Evolutionary conservation across 2,329 filamentous ascomycete species (phyloP).

Genomic region (Lecanicillium sp.): DNA sequence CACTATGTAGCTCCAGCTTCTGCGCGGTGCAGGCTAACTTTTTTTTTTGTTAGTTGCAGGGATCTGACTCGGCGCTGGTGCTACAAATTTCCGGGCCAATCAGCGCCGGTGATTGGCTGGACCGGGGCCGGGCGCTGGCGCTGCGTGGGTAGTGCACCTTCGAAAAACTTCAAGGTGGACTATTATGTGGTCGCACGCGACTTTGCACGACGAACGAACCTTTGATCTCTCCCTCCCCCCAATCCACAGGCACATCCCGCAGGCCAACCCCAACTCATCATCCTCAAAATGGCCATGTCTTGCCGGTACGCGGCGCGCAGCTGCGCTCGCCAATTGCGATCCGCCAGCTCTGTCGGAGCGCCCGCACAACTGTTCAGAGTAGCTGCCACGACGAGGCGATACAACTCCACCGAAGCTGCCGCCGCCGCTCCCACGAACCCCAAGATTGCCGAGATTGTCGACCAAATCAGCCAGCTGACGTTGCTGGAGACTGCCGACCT

Average conservation of each 20-base stretch:
- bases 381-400: slow-evolving; percentile 56
- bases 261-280: slow-evolving; percentile 18
- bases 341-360: slow-evolving; percentile 35
- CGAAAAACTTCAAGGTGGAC: slow-evolving; percentile 34
- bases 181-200: slow-evolving; percentile 17
- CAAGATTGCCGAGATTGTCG: slow-evolving; percentile 91
- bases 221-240: neutral
- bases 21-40: slow-evolving; percentile 5
- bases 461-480: slow-evolving; percentile 98
- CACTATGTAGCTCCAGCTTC: slow-evolving; percentile 2
- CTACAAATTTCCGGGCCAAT: slow-evolving; percentile 31
- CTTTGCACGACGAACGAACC: slow-evolving; percentile 5
- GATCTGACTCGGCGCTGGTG: slow-evolving; percentile 21
- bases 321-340: slow-evolving; percentile 56
- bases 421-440: slow-evolving; percentile 56
- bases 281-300: slow-evolving; percentile 49
- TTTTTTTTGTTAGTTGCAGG: slow-evolving; percentile 16
- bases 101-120: slow-evolving; percentile 10
- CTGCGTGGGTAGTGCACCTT: slow-evolving; percentile 20
- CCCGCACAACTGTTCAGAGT: slow-evolving; percentile 40
- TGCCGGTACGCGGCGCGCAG: slow-evolving; percentile 57
- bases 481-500: slow-evolving; percentile 95
- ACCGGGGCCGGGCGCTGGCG: slow-evolving; percentile 7
- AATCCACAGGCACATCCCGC: slow-evolving; percentile 18
- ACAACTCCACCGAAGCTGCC: slow-evolving; percentile 75